phyloP scores from a whole-genome alignment of 192 early-diverging fungal genomes.

The Rhizophagus clarus region DNA sequence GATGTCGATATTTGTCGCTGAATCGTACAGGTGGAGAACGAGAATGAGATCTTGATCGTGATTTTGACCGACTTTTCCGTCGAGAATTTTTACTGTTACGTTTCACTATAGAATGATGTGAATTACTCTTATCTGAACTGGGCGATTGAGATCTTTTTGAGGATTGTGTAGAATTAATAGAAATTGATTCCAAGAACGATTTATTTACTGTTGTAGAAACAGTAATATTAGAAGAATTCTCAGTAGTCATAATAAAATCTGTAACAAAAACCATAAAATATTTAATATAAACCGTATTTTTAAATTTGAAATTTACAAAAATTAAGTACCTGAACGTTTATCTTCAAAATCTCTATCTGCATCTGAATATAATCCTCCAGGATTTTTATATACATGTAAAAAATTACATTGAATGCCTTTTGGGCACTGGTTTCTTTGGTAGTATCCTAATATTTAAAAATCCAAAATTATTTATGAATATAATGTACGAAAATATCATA shows the following conservation, averaged over 20 bases:
- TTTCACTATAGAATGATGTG: background rate
- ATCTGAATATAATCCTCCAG: conserved; percentile 39
- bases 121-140: background rate
- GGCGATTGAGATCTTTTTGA: background rate
- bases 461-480: background rate
- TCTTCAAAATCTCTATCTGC: conserved; percentile 43
- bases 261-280: background rate
- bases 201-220: background rate
- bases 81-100: background rate
- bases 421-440: conserved; percentile 36
- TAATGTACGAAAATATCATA: too few relatives aligned
- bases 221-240: background rate
- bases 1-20: background rate
- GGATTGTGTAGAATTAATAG: background rate
- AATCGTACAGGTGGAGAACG: background rate
- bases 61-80: background rate
- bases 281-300: background rate
- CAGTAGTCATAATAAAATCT: background rate
- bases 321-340: background rate
- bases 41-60: background rate
- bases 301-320: background rate
- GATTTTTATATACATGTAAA: conserved; percentile 46
- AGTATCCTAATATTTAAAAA: conserved; percentile 10
- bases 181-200: background rate
- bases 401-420: conserved; percentile 48